These are phyloP conservation scores for Xylaria sp. DNA, from an alignment of 2,329 filamentous ascomycete species.

Conservation along the genomic window DNA sequence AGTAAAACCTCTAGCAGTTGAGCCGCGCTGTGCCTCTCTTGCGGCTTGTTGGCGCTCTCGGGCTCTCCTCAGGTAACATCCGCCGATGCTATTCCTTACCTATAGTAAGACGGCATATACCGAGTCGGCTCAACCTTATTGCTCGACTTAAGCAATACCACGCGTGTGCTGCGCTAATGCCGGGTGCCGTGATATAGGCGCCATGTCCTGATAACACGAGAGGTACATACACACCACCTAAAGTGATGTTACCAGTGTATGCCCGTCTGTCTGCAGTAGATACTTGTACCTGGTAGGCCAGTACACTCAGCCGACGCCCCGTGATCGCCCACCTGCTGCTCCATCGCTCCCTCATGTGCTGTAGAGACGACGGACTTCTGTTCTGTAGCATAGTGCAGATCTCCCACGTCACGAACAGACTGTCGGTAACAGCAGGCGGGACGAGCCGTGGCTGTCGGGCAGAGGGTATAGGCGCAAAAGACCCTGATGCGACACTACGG, in stretches of 20 bases:
- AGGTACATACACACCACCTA: background rate
- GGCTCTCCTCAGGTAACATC: too few species aligned
- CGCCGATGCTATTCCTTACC: background rate
- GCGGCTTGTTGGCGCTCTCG: too few species aligned
- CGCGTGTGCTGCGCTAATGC: conserved; percentile 3
- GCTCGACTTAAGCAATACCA: background rate
- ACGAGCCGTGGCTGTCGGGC: conserved; percentile 1
- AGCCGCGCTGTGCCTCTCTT: background rate
- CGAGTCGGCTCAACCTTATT: background rate
- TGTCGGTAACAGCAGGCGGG: conserved; percentile 18
- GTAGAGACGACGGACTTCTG: conserved; percentile 8
- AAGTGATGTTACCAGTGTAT: too few species aligned
- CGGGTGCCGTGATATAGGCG: conserved; percentile 7
- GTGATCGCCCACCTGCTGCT: too few species aligned
- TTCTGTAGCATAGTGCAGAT: background rate
- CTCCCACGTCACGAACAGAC: conserved; percentile 15
- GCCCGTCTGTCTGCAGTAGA: too few species aligned
- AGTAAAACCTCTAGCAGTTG: background rate
- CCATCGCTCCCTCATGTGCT: too few species aligned
- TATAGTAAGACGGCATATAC: conserved; percentile 6
- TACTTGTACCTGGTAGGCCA: too few species aligned
- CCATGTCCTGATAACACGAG: too few species aligned
- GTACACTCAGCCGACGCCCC: too few species aligned
- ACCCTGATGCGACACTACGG: conserved; percentile 1
- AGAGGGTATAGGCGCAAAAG: conserved; percentile 9